Percentiles rank a stretch among this genome's conserved stretches.
Conservation (phyloP, 257 asterid species). For the Ophiorrhiza pumila region DNA sequence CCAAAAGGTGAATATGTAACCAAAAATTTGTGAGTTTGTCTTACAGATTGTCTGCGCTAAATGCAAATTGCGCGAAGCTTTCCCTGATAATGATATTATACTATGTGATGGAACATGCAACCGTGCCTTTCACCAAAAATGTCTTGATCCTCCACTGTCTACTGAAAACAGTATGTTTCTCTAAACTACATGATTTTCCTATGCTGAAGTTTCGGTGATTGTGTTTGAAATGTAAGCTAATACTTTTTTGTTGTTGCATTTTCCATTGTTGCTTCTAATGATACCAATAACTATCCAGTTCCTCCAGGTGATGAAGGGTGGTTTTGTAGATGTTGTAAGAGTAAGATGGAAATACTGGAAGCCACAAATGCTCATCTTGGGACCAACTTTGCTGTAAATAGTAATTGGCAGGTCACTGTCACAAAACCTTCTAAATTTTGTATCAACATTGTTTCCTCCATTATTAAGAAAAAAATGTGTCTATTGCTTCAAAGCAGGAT, state of each 20-base stretch:
- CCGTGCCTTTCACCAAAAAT: constrained; percentile 89
- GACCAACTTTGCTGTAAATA: constrained; percentile 71
- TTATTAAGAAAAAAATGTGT: constrained; percentile 21
- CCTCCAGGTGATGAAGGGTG: constrained; percentile 97
- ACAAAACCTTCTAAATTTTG: constrained; percentile 12
- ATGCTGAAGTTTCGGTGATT: neutral
- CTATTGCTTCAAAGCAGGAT: constrained; percentile 47
- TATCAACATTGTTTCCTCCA: constrained; percentile 11
- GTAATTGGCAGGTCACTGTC: constrained; percentile 76
- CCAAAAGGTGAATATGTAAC: neutral
- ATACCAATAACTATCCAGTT: constrained; percentile 47
- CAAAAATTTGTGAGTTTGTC: constrained; percentile 19
- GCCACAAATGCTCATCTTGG: constrained; percentile 97
- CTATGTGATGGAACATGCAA: constrained; percentile 96
- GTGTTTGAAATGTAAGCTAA: neutral
- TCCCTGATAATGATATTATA: constrained; percentile 86
- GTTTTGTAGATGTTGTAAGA: constrained; percentile 91
- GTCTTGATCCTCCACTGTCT: constrained; percentile 86
- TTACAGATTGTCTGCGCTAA: constrained; percentile 87
- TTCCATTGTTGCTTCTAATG: constrained; percentile 18
- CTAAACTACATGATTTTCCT: neutral
- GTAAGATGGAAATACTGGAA: constrained; percentile 86
- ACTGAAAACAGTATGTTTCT: constrained; percentile 73
- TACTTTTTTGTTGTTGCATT: neutral
- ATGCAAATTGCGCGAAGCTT: constrained; percentile 76